Percentiles rank a stretch among this genome's conserved stretches.
Conservation (phyloP, 768 basidiomycete genomes). For the Strobilomyces dryophilus region DNA sequence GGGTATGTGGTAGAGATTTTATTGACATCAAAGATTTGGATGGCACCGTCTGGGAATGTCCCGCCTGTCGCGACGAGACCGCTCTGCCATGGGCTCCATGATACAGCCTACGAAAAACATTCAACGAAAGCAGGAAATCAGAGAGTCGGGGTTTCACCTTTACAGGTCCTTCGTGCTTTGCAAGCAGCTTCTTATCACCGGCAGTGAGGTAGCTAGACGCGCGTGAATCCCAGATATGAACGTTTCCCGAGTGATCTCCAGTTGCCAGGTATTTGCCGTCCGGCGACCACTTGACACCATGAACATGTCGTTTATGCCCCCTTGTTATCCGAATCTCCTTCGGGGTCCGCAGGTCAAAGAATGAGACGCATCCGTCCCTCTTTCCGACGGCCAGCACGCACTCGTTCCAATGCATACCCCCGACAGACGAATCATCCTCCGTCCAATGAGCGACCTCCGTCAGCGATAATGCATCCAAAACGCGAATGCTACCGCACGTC, state of each 20-base stretch:
- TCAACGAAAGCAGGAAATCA: neutral
- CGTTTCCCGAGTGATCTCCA: slow-evolving; percentile 37
- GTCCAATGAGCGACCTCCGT: slow-evolving; percentile 32
- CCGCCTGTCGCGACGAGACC: slow-evolving; percentile 66
- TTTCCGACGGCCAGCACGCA: slow-evolving; percentile 37
- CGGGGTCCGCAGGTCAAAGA: slow-evolving; percentile 35
- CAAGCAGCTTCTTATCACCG: slow-evolving; percentile 34
- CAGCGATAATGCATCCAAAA: slow-evolving; percentile 46
- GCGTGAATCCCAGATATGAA: slow-evolving; percentile 44
- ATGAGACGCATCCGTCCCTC: slow-evolving; percentile 34
- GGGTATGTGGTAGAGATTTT: slow-evolving; percentile 41
- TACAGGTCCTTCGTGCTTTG: slow-evolving; percentile 41
- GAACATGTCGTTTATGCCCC: slow-evolving; percentile 33
- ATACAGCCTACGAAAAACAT: slow-evolving; percentile 47
- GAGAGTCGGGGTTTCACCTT: slow-evolving; percentile 30
- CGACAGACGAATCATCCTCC: slow-evolving; percentile 31
- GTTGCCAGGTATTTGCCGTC: slow-evolving; percentile 39
- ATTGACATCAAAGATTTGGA: slow-evolving; percentile 48
- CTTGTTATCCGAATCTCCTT: slow-evolving; percentile 25
- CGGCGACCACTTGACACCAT: slow-evolving; percentile 40
- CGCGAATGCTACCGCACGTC: slow-evolving; percentile 44
- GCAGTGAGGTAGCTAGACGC: slow-evolving; percentile 30
- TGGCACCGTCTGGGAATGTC: slow-evolving; percentile 55
- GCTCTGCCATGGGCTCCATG: slow-evolving; percentile 73
- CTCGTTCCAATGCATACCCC: slow-evolving; percentile 40